A percentile compares a stretch with the other conserved stretches of the same genome.
phyloP scores from a whole-genome alignment of 2,329 filamentous ascomycete genomes.

The Diaporthe velutina region DNA sequence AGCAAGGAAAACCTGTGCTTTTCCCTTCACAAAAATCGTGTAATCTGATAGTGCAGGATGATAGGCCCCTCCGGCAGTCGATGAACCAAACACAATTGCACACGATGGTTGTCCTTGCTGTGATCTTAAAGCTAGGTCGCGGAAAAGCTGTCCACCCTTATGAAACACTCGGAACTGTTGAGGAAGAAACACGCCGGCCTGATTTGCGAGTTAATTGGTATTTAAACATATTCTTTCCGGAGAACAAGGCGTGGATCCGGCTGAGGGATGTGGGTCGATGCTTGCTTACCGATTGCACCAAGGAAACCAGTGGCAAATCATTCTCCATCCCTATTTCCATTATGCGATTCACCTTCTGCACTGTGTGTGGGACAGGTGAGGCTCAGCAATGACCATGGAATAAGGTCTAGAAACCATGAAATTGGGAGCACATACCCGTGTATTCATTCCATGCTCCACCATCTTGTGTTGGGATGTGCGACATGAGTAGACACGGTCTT shows the following conservation, averaged over 20 bases:
- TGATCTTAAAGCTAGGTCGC: not conserved
- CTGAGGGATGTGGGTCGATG: no score
- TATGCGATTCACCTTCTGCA: constrained; percentile 8
- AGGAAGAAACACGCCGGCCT: not conserved
- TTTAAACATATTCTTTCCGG: no score
- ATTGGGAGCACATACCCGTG: not conserved
- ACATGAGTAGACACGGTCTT: not conserved
- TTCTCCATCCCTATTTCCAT: constrained; percentile 9
- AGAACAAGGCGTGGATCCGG: no score
- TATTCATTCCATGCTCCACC: constrained; percentile 1
- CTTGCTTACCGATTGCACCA: not conserved
- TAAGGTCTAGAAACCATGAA: not conserved
- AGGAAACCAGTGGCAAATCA: not conserved
- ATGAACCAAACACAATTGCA: not conserved
- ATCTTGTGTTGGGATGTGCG: not conserved
- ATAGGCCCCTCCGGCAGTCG: constrained; percentile 1
- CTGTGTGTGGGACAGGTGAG: not conserved
- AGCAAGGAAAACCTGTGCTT: not conserved
- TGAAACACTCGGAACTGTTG: constrained; percentile 3
- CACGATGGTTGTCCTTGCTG: constrained; percentile 5
- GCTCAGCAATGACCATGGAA: no score
- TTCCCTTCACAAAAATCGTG: not conserved
- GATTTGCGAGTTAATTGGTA: no score
- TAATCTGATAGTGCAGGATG: not conserved
- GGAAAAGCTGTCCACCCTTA: constrained; percentile 1